Percentiles rank a stretch among this genome's conserved stretches.
phyloP scores from a whole-genome alignment of 306 rosid species.

The Cucurbita pepo region DNA sequence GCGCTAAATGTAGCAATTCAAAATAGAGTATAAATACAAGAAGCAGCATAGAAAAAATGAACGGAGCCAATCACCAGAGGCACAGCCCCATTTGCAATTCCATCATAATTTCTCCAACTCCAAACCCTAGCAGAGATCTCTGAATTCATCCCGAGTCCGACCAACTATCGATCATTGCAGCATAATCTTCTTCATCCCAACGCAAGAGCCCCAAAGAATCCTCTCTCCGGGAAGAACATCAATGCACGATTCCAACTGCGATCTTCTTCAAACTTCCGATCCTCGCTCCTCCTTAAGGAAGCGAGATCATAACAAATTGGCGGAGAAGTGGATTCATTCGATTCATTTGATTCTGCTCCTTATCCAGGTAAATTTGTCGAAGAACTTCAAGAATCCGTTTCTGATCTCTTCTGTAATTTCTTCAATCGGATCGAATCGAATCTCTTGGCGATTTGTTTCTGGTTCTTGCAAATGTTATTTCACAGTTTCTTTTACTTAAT shows the following conservation, averaged over 20 bases:
- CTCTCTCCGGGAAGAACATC: slow-evolving; percentile 18
- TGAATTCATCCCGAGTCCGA: slow-evolving; percentile 23
- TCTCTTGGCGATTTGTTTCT: neutral
- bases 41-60: neutral
- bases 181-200: neutral
- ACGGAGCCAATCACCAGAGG: neutral
- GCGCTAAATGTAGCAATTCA: neutral
- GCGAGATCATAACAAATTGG: slow-evolving; percentile 11
- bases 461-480: neutral
- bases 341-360: slow-evolving; percentile 28
- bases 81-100: neutral
- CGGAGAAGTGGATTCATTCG: slow-evolving; percentile 23
- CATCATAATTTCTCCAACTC: neutral
- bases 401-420: neutral
- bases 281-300: slow-evolving; percentile 5
- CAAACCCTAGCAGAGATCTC: slow-evolving; percentile 19
- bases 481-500: neutral
- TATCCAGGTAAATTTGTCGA: slow-evolving; percentile 23
- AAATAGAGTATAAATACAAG: neutral
- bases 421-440: neutral
- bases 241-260: slow-evolving; percentile 1
- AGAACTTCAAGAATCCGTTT: neutral
- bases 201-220: neutral
- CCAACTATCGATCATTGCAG: slow-evolving; percentile 10
- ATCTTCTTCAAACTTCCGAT: slow-evolving; percentile 23